phyloP scores from a whole-genome alignment of 2,329 filamentous ascomycete genomes.

The Pseudogymnoascus sp. region DNA sequence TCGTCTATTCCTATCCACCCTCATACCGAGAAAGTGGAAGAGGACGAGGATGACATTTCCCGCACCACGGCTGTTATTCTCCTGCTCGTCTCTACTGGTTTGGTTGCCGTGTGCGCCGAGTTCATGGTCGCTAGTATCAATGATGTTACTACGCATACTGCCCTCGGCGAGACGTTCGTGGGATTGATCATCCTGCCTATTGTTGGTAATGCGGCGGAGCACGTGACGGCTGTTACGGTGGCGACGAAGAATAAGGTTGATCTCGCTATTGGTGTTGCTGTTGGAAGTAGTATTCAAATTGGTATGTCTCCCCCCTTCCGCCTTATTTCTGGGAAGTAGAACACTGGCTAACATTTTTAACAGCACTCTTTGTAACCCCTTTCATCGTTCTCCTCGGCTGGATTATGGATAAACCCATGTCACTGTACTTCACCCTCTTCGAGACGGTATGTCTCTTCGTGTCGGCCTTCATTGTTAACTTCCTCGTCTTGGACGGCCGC shows the following conservation, averaged over 20 bases:
- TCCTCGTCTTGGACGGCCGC: constrained; percentile 75
- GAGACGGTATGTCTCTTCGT: constrained; percentile 84
- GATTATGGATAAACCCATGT: constrained; percentile 61
- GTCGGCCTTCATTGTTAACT: constrained; percentile 79
- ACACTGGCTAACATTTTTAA: background rate
- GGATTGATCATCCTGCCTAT: constrained; percentile 67
- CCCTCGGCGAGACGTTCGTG: constrained; percentile 59
- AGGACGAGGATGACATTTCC: constrained; percentile 44
- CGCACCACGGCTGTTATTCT: constrained; percentile 52
- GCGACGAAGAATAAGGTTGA: constrained; percentile 73
- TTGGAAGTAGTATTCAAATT: constrained; percentile 67
- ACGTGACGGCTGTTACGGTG: constrained; percentile 63
- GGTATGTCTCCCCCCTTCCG: constrained; percentile 26
- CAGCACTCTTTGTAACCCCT: constrained; percentile 60
- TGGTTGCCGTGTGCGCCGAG: constrained; percentile 63
- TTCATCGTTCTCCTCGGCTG: constrained; percentile 66
- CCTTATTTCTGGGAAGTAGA: background rate
- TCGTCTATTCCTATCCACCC: background rate
- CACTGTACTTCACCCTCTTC: constrained; percentile 80
- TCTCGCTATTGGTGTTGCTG: constrained; percentile 63
- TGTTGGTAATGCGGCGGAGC: constrained; percentile 66
- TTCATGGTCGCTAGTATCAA: constrained; percentile 64
- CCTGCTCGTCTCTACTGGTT: constrained; percentile 54
- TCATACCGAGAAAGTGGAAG: constrained; percentile 11
- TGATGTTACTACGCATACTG: constrained; percentile 49